Percentiles rank a stretch among this genome's conserved stretches.
phyloP scores from a whole-genome alignment of 1,284 basidiomycete genomes.

The Tylopilus sp. region DNA sequence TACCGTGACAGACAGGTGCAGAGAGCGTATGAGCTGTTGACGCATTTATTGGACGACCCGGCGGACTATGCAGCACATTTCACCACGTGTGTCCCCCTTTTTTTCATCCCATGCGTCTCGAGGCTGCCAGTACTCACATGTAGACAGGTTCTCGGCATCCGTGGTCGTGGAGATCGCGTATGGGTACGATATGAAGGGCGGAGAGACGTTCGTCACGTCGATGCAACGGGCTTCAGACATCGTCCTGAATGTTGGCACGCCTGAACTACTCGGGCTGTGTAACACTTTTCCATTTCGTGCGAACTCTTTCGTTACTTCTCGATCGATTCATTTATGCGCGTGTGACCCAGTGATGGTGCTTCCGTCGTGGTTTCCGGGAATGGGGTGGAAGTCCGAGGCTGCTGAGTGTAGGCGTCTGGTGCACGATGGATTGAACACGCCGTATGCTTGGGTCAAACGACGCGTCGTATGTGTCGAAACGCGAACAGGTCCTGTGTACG shows the following conservation, averaged over 20 bases:
- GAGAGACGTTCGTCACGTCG: conserved; percentile 6
- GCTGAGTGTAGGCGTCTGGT: conserved; percentile 10
- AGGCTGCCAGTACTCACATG: not conserved
- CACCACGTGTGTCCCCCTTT: conserved; percentile 1
- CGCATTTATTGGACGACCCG: conserved; percentile 8
- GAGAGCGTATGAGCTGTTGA: conserved; percentile 11
- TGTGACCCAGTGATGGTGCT: conserved; percentile 5
- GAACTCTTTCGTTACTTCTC: not conserved
- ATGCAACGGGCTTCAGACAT: conserved; percentile 15
- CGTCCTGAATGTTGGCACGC: not conserved
- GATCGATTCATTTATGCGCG: not conserved
- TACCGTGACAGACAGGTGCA: conserved; percentile 19
- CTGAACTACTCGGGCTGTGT: conserved; percentile 6
- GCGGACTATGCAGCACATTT: conserved; percentile 10
- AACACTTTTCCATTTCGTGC: conserved; percentile 12
- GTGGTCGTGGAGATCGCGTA: conserved; percentile 18
- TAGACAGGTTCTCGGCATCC: conserved; percentile 15
- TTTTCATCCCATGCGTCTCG: not conserved
- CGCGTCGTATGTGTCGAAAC: conserved; percentile 9
- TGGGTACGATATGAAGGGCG: conserved; percentile 11
- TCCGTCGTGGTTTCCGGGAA: conserved; percentile 14
- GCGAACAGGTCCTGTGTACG: not conserved
- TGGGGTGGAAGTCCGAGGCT: conserved; percentile 16
- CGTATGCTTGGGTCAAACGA: conserved; percentile 15
- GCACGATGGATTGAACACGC: conserved; percentile 10